Evolutionary conservation across 2,329 filamentous ascomycete species (phyloP).

Genomic region (Ascochyta pisi): DNA sequence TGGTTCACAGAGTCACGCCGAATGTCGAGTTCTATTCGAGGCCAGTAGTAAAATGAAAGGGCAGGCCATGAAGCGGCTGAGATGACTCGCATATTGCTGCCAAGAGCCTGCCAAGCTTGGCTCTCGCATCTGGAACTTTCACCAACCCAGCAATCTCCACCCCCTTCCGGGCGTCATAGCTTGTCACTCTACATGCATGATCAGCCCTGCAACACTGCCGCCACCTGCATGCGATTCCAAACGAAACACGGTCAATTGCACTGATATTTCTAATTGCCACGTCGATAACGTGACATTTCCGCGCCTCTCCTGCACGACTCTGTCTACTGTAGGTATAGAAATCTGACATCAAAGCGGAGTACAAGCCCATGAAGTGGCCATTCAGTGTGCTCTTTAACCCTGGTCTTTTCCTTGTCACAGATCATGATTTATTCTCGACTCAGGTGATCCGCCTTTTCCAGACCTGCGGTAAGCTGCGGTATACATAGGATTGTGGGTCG

Average conservation of each 20-base stretch:
- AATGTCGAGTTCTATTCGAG: neutral
- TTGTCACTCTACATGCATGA: neutral
- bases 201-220: neutral
- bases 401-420: neutral
- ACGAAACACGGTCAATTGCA: neutral
- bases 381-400: neutral
- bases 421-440: neutral
- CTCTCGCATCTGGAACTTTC: neutral
- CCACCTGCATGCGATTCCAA: neutral
- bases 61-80: neutral
- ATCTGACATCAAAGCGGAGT: too few species aligned
- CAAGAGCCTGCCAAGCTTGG: constrained; percentile 6
- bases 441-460: constrained; percentile 9
- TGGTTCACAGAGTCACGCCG: neutral
- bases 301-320: neutral
- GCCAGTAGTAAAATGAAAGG: constrained; percentile 8
- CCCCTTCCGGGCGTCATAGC: constrained; percentile 5
- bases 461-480: neutral
- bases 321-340: neutral
- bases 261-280: neutral
- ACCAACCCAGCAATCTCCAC: constrained; percentile 10
- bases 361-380: neutral
- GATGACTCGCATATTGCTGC: constrained; percentile 8
- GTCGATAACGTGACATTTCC: neutral
- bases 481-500: constrained; percentile 2